Percentiles rank a stretch among this genome's conserved stretches.
Evolutionary conservation across 176 grass and related monocot species (phyloP).

Genomic region (Tuctoria greenei): DNA sequence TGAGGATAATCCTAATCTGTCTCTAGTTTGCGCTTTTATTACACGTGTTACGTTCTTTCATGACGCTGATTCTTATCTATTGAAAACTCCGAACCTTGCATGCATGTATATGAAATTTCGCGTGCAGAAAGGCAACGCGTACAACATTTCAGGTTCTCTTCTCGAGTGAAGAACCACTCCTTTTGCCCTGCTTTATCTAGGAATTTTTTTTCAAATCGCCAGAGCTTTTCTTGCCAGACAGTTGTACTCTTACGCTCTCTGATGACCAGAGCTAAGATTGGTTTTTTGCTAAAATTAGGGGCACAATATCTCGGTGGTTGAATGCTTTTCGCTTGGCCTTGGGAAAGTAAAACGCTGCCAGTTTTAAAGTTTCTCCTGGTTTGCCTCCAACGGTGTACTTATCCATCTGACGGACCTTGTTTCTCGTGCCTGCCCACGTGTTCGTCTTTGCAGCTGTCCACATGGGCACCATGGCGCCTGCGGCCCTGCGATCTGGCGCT

Average conservation of each 20-base stretch:
- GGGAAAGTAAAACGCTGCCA: constrained; percentile 27
- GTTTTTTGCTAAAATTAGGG: constrained; percentile 47
- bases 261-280: constrained; percentile 25
- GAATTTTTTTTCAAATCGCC: background rate
- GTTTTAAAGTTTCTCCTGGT: constrained; percentile 47
- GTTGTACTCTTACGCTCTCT: background rate
- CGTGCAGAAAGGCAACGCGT: background rate
- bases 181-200: background rate
- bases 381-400: constrained; percentile 44
- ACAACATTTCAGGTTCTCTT: constrained; percentile 24
- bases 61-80: background rate
- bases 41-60: background rate
- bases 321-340: constrained; percentile 18
- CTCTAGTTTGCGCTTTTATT: background rate
- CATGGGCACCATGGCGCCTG: constrained; percentile 42
- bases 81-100: background rate
- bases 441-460: constrained; percentile 31
- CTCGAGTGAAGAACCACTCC: background rate
- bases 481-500: background rate
- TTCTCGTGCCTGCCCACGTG: constrained; percentile 37
- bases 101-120: background rate
- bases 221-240: constrained; percentile 6
- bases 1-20: background rate
- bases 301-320: background rate
- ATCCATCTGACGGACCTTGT: constrained; percentile 36